phyloP scores from a whole-genome alignment of 208 protist species.

The Porcisia deanei region DNA sequence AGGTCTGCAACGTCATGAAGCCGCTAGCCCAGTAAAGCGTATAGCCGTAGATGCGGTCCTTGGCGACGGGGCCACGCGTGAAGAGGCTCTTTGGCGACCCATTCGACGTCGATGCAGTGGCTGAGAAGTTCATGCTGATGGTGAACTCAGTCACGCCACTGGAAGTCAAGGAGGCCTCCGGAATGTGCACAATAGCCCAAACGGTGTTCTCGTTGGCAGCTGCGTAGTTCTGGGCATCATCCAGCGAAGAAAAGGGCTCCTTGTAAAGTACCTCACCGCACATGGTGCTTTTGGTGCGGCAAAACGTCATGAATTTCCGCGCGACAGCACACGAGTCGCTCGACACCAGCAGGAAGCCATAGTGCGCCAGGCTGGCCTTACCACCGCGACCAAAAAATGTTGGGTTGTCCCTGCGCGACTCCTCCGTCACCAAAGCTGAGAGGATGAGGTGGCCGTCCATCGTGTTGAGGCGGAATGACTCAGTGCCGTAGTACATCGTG shows the following conservation, averaged over 20 bases:
- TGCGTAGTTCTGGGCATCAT: conserved; percentile 55
- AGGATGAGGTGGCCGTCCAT: conserved; percentile 62
- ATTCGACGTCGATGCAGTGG: conserved; percentile 64
- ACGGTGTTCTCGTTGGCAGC: conserved; percentile 47
- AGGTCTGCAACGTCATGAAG: conserved; percentile 82
- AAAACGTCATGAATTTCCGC: conserved; percentile 53
- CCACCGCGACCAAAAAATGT: conserved; percentile 59
- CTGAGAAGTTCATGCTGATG: conserved; percentile 90
- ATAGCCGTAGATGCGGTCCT: conserved; percentile 40
- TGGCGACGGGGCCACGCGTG: conserved; percentile 33
- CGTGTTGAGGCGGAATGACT: conserved; percentile 34
- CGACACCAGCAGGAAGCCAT: conserved; percentile 69
- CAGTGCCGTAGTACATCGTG: conserved; percentile 43
- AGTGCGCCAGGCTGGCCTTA: conserved; percentile 56
- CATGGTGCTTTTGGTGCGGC: conserved; percentile 40
- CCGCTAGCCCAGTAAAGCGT: conserved; percentile 75
- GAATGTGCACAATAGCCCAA: conserved; percentile 79
- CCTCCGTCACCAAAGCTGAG: conserved; percentile 50
- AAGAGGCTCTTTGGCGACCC: conserved; percentile 38
- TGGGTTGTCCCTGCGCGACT: conserved; percentile 26
- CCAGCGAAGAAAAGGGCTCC: conserved; percentile 41
- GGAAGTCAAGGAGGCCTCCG: conserved; percentile 11
- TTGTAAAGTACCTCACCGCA: conserved; percentile 53
- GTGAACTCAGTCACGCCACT: conserved; percentile 47
- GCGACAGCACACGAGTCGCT: conserved; percentile 35